Percentiles rank a stretch among this genome's conserved stretches.
These are phyloP conservation scores for Cytospora chrysosperma DNA, from an alignment of 2,329 filamentous ascomycete genomes.

Conservation along the genomic window DNA sequence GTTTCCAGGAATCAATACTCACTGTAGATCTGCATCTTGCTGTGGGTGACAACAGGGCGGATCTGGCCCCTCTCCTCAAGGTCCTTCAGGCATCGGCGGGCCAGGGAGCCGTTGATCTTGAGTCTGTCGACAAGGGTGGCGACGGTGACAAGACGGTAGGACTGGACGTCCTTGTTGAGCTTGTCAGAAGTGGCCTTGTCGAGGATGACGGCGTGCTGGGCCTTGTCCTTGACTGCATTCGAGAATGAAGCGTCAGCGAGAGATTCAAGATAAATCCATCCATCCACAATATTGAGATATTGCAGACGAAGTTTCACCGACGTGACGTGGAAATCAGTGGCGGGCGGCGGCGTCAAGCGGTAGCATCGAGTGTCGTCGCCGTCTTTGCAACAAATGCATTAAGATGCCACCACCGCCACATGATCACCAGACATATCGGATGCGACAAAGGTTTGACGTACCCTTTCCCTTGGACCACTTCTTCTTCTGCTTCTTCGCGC, in stretches of 20 bases:
- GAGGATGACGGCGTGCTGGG: constrained; percentile 97
- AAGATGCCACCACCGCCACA: neutral
- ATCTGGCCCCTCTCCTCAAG: constrained; percentile 98
- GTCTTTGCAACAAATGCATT: neutral
- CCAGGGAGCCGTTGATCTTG: constrained; percentile 99
- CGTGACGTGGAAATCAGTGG: neutral
- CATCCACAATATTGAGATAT: neutral
- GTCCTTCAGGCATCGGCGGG: constrained; percentile 83
- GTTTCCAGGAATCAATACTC: constrained; percentile 35
- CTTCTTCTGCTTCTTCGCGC: constrained; percentile 81
- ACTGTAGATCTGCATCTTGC: constrained; percentile 98
- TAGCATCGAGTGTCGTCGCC: neutral
- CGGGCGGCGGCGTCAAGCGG: no score
- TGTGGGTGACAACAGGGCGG: constrained; percentile 95
- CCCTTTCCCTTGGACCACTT: constrained; percentile 71
- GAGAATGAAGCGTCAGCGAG: constrained; percentile 1
- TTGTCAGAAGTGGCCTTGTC: constrained; percentile 97
- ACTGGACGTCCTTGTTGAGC: constrained; percentile 99
- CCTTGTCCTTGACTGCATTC: constrained; percentile 94
- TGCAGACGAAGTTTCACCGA: neutral
- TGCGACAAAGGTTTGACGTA: constrained; percentile 44
- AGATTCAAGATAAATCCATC: neutral
- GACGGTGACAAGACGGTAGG: constrained; percentile 98
- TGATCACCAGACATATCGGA: constrained; percentile 8
- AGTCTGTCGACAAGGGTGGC: constrained; percentile 98